phyloP scores from a whole-genome alignment of 176 grass and related monocot species.

The Paspalum notatum region DNA sequence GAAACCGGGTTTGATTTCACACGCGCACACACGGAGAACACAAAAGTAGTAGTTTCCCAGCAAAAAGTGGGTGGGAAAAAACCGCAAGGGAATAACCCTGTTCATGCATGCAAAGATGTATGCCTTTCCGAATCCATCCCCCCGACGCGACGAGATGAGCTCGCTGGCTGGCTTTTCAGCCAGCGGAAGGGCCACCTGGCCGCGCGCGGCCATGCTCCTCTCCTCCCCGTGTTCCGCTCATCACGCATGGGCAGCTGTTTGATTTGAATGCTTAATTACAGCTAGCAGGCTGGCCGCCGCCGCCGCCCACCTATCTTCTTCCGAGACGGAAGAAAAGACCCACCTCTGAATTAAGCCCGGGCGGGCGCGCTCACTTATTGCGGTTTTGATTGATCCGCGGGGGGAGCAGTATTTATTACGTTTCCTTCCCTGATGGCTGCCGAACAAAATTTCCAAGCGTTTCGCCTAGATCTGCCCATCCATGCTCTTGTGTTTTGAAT shows the following conservation, averaged over 20 bases:
- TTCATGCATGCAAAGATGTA: too few relatives aligned
- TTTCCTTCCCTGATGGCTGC: neutral
- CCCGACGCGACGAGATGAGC: too few relatives aligned
- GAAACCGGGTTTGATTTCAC: too few relatives aligned
- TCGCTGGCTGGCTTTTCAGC: neutral
- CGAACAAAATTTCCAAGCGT: neutral
- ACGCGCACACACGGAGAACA: too few relatives aligned
- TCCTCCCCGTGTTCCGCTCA: slow-evolving; percentile 33
- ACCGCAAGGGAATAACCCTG: too few relatives aligned
- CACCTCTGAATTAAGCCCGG: slow-evolving; percentile 6
- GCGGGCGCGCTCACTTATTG: slow-evolving; percentile 4
- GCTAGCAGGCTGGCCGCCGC: neutral
- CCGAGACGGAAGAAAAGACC: neutral
- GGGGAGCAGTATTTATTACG: slow-evolving; percentile 27
- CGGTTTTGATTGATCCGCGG: neutral
- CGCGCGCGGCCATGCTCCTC: slow-evolving; percentile 24
- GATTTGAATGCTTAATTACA: neutral
- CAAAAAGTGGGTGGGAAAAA: too few relatives aligned
- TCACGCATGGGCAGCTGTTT: neutral
- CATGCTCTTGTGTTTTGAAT: neutral
- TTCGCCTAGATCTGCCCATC: slow-evolving; percentile 25
- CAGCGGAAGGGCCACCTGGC: neutral
- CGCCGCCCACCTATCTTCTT: neutral
- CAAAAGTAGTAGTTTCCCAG: too few relatives aligned
- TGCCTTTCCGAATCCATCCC: too few relatives aligned